A percentile compares a stretch with the other conserved stretches of the same genome.
phyloP scores from a whole-genome alignment of 2,329 filamentous ascomycete genomes.

The Colletotrichum liaoningense region DNA sequence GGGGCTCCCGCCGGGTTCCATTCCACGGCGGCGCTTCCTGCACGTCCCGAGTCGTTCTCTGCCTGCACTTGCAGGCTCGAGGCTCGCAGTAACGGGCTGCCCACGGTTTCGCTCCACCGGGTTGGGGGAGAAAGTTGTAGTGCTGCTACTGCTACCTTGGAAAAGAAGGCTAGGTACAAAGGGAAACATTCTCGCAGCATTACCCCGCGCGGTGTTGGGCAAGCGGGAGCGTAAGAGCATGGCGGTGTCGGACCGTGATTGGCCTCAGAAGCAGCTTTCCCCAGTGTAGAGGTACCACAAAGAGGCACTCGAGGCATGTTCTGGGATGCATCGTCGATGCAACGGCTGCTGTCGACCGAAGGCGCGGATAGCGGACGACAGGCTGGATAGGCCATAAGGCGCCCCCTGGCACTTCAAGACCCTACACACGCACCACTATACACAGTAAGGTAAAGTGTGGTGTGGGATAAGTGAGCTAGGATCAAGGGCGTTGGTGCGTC shows the following conservation, averaged over 20 bases:
- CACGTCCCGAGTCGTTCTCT: background rate
- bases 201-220: constrained; percentile 24
- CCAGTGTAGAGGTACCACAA: background rate
- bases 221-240: constrained; percentile 2
- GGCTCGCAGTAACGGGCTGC: background rate
- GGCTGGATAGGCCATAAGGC: background rate
- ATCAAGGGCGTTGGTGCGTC: constrained; percentile 10
- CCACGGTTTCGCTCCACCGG: constrained; percentile 21
- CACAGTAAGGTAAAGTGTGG: background rate
- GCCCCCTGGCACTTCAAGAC: background rate
- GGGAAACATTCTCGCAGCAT: background rate
- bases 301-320: background rate
- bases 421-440: background rate
- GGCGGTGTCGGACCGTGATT: constrained; percentile 5
- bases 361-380: constrained; percentile 9
- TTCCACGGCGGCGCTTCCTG: background rate
- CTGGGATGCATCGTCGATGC: background rate
- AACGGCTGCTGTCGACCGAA: background rate
- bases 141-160: background rate
- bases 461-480: background rate
- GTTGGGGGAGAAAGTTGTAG: background rate
- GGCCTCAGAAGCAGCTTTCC: background rate
- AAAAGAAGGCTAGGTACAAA: constrained; percentile 12
- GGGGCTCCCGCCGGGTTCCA: background rate
- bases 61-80: constrained; percentile 2